Conservation (phyloP, 1,139 yeast genomes). For the Williopsis jadinii region DNA sequence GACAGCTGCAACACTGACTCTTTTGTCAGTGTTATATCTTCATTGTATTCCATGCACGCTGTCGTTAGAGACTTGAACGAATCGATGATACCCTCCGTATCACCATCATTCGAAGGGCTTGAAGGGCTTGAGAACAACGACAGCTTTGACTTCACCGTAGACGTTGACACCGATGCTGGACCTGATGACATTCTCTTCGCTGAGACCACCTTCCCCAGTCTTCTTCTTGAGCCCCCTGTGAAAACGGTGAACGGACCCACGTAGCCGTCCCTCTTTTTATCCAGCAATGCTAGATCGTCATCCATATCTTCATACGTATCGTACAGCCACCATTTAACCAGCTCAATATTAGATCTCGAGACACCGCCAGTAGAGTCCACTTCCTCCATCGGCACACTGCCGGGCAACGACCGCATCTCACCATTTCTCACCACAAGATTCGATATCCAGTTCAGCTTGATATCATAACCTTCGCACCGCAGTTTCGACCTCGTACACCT, state of each 20-base stretch:
- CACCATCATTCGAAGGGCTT: too few species aligned
- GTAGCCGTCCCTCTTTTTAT: not conserved
- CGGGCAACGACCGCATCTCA: slow-evolving; percentile 5
- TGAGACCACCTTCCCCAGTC: too few species aligned
- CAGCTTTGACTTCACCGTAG: too few species aligned
- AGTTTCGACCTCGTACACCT: slow-evolving; percentile 36
- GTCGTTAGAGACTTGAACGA: too few species aligned
- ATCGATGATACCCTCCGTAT: too few species aligned
- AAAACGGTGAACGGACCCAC: slow-evolving; percentile 12
- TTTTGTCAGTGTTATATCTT: too few species aligned
- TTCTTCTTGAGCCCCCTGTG: too few species aligned
- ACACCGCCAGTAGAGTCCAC: slow-evolving; percentile 19
- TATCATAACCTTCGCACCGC: slow-evolving; percentile 42
- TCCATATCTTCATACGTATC: slow-evolving; percentile 48
- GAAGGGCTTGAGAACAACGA: too few species aligned
- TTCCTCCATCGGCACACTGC: slow-evolving; percentile 4
- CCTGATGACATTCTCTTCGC: too few species aligned
- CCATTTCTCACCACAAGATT: slow-evolving; percentile 23
- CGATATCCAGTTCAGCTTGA: slow-evolving; percentile 41
- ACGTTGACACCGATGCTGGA: too few species aligned
- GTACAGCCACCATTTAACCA: slow-evolving; percentile 58
- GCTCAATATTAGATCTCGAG: slow-evolving; percentile 56
- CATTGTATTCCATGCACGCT: too few species aligned
- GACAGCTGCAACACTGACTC: too few species aligned
- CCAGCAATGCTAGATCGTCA: slow-evolving; percentile 8